Base-by-base conservation (phyloP, 2,329 filamentous ascomycete genomes). In the Exophiala alcalophila region DNA sequence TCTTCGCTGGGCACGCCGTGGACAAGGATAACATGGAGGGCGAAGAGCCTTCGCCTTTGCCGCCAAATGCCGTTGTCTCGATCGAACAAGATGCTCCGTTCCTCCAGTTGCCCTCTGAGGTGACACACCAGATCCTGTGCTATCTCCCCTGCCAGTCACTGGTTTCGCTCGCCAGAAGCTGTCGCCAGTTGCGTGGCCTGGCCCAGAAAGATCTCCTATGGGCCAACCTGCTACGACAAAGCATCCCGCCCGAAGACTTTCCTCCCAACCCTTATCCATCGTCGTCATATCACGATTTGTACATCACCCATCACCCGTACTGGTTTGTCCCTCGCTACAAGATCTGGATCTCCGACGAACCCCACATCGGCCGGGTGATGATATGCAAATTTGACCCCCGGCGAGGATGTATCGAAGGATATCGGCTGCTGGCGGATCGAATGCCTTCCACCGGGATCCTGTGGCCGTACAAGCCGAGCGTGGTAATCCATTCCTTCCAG, bases 241-340 rank as follows among this genome's bases (percentile, higher is more conserved):
- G 86, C 50, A 68, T 92, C 0, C 83, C 83, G 0, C 66, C 76
- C 23, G 59, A 70, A 40, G 50, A 55, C 9, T 57, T 62, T 12
- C 65, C 89, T 19, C 63, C 65, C 1, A 70, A 72, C 1, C 73
- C 71, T 5, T 50, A 47, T 28, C 81, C 83, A 5, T 81, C 76
- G 57, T 55, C 66, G 2, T 81, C 73, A 16, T 95, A 82, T 64
- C 78, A 78, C 44, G 74, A 84, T 18, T 76, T 95, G 2, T 95
- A 85, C 61, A 68, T 75, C 28, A 74, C 81, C 14, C 85, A 92
- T 60, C 77, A 92, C 51, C 83, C 84, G 0, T 80, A 83, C 56
- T 96, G 90, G 90, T 95, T 94, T 58, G 71, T 96, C 1, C 74
- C 86, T 0, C 80, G 77, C 37, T 73, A 86, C 60, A 90, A 86